phyloP scores from a whole-genome alignment of 345 rosid genomes.

The Ceriops decandra region DNA sequence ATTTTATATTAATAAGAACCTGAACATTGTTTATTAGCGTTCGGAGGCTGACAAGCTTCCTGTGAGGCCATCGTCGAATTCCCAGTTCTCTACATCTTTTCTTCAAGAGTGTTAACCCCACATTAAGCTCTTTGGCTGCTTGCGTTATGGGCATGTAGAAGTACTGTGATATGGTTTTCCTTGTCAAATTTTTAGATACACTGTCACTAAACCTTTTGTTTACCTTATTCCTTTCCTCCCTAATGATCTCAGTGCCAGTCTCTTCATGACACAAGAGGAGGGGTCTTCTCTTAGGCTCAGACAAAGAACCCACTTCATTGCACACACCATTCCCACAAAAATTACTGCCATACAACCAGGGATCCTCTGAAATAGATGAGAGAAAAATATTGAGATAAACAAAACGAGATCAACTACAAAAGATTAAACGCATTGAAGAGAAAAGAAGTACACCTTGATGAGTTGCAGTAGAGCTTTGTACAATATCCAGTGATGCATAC shows the following conservation, averaged over 20 bases:
- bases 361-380: constrained; percentile 5
- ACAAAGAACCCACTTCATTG: constrained; percentile 27
- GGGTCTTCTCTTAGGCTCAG: constrained; percentile 8
- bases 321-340: constrained; percentile 26
- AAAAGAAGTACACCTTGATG: constrained; percentile 25
- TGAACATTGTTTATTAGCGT: constrained; percentile 42
- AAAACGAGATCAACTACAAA: constrained; percentile 7
- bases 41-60: constrained; percentile 57
- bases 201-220: background rate
- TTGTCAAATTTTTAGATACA: constrained; percentile 27
- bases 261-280: background rate
- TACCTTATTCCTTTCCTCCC: constrained; percentile 16
- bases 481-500: constrained; percentile 20
- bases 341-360: background rate
- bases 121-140: constrained; percentile 60
- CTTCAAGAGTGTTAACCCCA: constrained; percentile 61
- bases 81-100: constrained; percentile 66
- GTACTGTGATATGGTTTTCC: constrained; percentile 33
- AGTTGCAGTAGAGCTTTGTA: constrained; percentile 6
- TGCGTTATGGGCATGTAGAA: constrained; percentile 60
- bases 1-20: constrained; percentile 18
- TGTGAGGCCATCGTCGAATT: constrained; percentile 60
- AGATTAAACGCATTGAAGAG: constrained; percentile 18
- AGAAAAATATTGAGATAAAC: background rate
- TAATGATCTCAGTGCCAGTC: constrained; percentile 11